Evolutionary conservation across 208 protist species (phyloP).

Genomic region (Trypanosoma cruzi): DNA sequence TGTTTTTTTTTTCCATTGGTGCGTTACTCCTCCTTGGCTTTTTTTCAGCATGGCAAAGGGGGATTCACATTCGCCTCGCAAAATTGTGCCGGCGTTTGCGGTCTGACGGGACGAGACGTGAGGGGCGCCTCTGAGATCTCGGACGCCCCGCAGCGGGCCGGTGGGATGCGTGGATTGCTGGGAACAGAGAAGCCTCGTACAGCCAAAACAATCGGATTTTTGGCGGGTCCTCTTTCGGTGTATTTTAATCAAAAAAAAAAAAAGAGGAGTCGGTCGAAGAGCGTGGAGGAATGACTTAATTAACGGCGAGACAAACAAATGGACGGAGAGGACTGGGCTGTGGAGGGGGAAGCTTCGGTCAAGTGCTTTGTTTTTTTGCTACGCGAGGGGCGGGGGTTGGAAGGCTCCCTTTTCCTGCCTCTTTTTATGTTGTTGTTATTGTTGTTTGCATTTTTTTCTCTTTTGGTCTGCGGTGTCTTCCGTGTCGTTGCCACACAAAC

Average conservation of each 20-base stretch:
- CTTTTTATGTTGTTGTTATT: not conserved
- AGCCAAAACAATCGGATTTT: not conserved
- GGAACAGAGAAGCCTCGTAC: not conserved
- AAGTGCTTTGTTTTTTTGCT: not conserved
- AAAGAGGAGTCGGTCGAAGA: not conserved
- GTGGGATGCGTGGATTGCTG: not conserved
- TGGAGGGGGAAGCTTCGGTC: not conserved
- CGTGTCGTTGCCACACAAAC: too few species aligned
- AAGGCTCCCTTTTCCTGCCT: not conserved
- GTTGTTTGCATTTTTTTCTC: not conserved
- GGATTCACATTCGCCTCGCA: not conserved
- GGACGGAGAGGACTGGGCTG: not conserved
- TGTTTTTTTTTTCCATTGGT: constrained; percentile 43
- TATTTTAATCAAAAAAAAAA: not conserved
- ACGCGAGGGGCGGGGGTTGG: not conserved
- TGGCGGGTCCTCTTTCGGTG: too few species aligned
- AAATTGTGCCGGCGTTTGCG: not conserved
- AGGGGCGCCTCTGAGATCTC: too few species aligned
- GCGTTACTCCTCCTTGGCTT: constrained; percentile 28
- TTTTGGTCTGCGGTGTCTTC: too few species aligned
- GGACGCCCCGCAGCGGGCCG: not conserved
- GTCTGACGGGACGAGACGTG: too few species aligned
- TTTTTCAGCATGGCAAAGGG: constrained; percentile 44
- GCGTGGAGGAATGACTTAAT: too few species aligned
- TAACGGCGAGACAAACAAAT: too few species aligned